Conservation (phyloP, 2,329 filamentous ascomycete genomes). For the Ophiobolus disseminans region DNA sequence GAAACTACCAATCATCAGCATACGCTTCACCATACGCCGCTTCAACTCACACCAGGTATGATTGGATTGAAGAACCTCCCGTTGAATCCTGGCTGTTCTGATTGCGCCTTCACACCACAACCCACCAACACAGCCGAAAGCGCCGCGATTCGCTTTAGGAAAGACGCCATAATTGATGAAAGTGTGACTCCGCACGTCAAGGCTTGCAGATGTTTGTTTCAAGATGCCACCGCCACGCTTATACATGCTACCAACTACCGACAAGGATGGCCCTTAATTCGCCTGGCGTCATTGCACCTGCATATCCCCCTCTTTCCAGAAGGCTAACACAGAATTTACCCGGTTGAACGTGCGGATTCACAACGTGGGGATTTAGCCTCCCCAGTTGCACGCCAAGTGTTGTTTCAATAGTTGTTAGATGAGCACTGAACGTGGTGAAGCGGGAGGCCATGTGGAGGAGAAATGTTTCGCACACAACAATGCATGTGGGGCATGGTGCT, state of each 20-base stretch:
- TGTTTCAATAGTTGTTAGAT: conserved; percentile 20
- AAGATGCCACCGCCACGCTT: neutral
- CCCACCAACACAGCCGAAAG: neutral
- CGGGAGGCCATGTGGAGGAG: conserved; percentile 4
- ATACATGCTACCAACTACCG: conserved; percentile 1
- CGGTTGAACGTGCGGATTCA: conserved; percentile 23
- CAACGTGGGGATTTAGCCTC: conserved; percentile 16
- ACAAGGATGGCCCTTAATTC: neutral
- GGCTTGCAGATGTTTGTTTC: too few relatives aligned
- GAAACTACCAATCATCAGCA: conserved; percentile 37
- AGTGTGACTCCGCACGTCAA: too few relatives aligned
- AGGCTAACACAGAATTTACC: conserved; percentile 6
- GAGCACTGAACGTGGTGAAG: conserved; percentile 7
- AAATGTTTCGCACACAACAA: too few relatives aligned
- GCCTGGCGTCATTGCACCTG: conserved; percentile 6
- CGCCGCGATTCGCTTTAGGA: neutral
- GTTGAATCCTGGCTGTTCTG: too few relatives aligned
- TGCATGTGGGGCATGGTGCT: neutral
- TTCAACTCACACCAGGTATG: conserved; percentile 49
- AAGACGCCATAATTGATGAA: neutral
- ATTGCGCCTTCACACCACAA: conserved; percentile 1
- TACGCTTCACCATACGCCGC: neutral
- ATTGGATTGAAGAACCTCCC: conserved; percentile 52
- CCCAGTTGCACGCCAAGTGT: conserved; percentile 16
- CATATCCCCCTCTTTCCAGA: neutral